Base-by-base conservation (phyloP, 768 basidiomycete species). In the Mycena floridula region DNA sequence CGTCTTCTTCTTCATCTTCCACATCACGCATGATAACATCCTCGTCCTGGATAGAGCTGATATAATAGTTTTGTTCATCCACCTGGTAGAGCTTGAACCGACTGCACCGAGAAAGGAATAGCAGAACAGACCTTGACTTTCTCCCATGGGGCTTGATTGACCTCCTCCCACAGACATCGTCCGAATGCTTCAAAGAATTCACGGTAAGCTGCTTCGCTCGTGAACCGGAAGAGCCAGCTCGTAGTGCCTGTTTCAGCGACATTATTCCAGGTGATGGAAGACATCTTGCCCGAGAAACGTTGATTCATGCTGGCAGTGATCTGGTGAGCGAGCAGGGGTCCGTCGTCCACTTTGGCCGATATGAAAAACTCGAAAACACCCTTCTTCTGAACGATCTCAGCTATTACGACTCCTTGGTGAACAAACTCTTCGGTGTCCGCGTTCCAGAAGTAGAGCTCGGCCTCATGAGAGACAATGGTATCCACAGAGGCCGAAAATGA, bases 241-340 rank as follows among this genome's bases (percentile, higher is more conserved):
- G 72, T 77, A 50, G 79, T 74, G 23, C 72, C 72, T 24, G 68
- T 62, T n/a, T 72, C 72, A 30, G 70, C 69, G 32, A 75, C 58
- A 59, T 90, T 73, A 52, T 93, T 95, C 89, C 96, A 98, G 24
- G 93, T 94, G 54, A 97, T 73, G 3, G 93, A 87, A 38, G 62
- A 59, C 59, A 80, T 73, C 46, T 73, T 76, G 25, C 62, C 61
- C 5, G 82, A 75, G 73, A 77, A 84, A 26, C 74, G 73, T 54
- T 81, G 81, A 53, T 87, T 90, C 79, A 88, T 83, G 28, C 84
- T 74, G 4, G 77, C 67, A 18, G 69, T 61, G 41, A 91, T 72
- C 50, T 66, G 67, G 64, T 91, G 89, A 21, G 74, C 75, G 37
- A 89, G 67, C 23, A 73, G 49, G 37, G 73, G 63, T 1, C 70